These are phyloP conservation scores for Suillus brevipes DNA, from an alignment of 768 basidiomycete species.

Conservation along the genomic window DNA sequence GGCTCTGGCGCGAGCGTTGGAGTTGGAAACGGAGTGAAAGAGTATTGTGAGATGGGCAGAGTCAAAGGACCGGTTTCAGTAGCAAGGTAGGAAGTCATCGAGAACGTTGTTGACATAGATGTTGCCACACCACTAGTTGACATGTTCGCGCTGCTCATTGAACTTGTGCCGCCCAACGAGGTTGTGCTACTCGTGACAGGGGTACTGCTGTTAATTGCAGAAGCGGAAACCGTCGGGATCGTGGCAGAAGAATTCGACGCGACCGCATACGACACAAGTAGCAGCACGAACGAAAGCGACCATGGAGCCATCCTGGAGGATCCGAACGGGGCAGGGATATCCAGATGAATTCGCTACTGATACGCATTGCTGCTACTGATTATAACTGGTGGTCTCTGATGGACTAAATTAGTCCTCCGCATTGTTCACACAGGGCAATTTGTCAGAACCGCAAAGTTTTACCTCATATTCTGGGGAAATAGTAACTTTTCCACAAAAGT, in stretches of 20 bases:
- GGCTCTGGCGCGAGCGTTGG: constrained; percentile 56
- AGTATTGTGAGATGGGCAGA: constrained; percentile 40
- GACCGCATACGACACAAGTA: constrained; percentile 8
- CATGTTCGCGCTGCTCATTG: background rate
- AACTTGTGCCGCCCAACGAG: background rate
- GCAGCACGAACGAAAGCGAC: constrained; percentile 15
- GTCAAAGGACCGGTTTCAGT: constrained; percentile 28
- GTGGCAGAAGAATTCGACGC: background rate
- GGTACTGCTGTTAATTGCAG: constrained; percentile 8
- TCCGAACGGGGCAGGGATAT: constrained; percentile 2
- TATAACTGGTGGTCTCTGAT: constrained; percentile 5
- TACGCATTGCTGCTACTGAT: background rate
- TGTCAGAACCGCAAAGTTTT: background rate
- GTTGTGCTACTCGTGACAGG: constrained; percentile 9
- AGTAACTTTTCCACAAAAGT: background rate
- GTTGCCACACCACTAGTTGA: constrained; percentile 1
- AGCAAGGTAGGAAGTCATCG: constrained; percentile 4
- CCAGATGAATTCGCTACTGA: background rate
- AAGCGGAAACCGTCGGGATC: constrained; percentile 5
- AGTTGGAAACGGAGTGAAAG: constrained; percentile 62
- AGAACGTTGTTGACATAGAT: constrained; percentile 11
- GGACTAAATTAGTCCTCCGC: constrained; percentile 1
- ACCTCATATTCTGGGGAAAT: background rate
- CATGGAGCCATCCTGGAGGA: constrained; percentile 20
- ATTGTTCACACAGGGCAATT: background rate